Evolutionary conservation across 495 filamentous ascomycete species (phyloP).

Genomic region (Tuber umbilicatum): DNA sequence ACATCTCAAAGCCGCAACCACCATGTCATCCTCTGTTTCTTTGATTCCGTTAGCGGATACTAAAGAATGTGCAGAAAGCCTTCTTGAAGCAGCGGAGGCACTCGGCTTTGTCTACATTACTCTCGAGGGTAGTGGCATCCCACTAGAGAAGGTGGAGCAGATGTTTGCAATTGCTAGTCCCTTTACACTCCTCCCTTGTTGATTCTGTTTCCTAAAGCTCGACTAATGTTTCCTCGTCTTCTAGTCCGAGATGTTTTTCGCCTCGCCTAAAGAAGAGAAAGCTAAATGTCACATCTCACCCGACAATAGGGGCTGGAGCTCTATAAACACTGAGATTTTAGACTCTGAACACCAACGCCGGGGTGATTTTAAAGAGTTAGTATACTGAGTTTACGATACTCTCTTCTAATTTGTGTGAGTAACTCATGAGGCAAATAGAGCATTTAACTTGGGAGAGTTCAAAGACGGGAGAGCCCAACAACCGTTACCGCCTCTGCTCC

Average conservation of each 20-base stretch:
- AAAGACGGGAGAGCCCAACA: conserved; percentile 65
- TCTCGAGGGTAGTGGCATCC: conserved; percentile 63
- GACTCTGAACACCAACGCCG: conserved; percentile 79
- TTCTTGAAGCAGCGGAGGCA: conserved; percentile 71
- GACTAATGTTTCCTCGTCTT: conserved; percentile 10
- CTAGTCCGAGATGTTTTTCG: conserved; percentile 74
- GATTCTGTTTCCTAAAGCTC: conserved; percentile 7
- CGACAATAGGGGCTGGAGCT: conserved; percentile 83
- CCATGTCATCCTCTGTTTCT: conserved; percentile 52
- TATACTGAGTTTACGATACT: neutral
- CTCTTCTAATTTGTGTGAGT: neutral
- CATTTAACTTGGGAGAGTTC: conserved; percentile 87
- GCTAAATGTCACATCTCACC: conserved; percentile 62
- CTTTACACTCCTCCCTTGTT: conserved; percentile 7
- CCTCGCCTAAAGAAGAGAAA: conserved; percentile 64
- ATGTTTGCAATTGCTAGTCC: conserved; percentile 65
- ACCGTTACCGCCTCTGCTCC: conserved; percentile 64
- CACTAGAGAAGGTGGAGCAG: conserved; percentile 56
- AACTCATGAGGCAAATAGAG: conserved; percentile 49
- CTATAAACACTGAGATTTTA: conserved; percentile 80
- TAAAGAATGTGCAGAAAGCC: conserved; percentile 56
- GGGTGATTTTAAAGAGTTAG: conserved; percentile 91
- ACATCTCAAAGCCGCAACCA: neutral
- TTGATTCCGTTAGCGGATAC: conserved; percentile 68
- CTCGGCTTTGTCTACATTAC: conserved; percentile 88